Evolutionary conservation across 768 basidiomycete species (phyloP).

Genomic region (Mycena haematopus): DNA sequence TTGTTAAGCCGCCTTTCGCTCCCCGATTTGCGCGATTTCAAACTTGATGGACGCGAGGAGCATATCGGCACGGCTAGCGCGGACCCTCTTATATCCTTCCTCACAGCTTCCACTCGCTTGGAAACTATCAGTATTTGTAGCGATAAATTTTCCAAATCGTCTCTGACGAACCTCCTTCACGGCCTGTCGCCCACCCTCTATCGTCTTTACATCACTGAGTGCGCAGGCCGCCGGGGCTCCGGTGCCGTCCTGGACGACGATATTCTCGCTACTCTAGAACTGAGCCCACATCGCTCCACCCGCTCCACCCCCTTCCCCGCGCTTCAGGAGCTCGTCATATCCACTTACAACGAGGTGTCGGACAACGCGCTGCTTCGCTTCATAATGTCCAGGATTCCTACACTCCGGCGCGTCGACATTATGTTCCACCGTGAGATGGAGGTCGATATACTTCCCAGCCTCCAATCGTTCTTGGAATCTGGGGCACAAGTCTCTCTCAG

Average conservation of each 20-base stretch:
- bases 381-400: not conserved
- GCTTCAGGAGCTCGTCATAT: not conserved
- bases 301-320: no score
- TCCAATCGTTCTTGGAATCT: constrained; percentile 1
- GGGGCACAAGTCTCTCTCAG: constrained; percentile 7
- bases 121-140: constrained; percentile 7
- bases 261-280: not conserved
- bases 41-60: no score
- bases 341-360: not conserved
- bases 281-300: not conserved
- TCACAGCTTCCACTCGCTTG: not conserved
- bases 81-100: not conserved
- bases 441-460: not conserved
- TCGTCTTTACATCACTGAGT: not conserved
- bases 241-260: not conserved
- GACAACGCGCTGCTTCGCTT: constrained; percentile 8
- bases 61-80: no score
- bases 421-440: constrained; percentile 3
- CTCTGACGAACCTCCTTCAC: no score
- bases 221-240: no score
- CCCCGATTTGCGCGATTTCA: no score
- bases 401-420: constrained; percentile 1
- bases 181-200: constrained; percentile 2
- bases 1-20: no score
- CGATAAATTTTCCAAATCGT: not conserved